Evolutionary conservation across 371 early-diverging fungal genomes (phyloP).

Genomic region (Encephalitozoon hellem): DNA sequence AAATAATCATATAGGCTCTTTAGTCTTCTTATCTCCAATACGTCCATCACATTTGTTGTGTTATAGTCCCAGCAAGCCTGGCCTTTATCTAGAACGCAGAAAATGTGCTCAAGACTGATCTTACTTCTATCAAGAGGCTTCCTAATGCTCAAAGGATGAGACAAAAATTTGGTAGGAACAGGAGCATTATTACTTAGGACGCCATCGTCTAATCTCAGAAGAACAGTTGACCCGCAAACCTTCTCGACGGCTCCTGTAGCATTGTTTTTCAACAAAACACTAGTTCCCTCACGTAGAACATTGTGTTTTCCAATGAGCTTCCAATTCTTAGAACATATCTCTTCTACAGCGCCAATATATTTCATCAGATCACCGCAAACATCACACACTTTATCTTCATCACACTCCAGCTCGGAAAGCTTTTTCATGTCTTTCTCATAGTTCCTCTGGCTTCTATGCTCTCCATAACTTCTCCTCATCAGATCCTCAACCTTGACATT

Average conservation of each 20-base stretch:
- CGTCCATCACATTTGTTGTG: slow-evolving; percentile 12
- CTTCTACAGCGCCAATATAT: slow-evolving; percentile 25
- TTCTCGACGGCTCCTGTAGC: neutral
- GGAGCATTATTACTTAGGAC: neutral
- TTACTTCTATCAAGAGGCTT: neutral
- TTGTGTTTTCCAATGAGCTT: slow-evolving; percentile 9
- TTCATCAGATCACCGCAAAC: slow-evolving; percentile 25
- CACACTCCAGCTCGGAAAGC: slow-evolving; percentile 28
- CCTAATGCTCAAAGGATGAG: neutral
- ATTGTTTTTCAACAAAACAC: slow-evolving; percentile 18
- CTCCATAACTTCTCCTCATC: slow-evolving; percentile 56
- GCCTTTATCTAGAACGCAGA: slow-evolving; percentile 21
- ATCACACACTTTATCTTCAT: neutral
- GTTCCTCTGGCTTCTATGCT: slow-evolving; percentile 49
- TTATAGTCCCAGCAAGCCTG: slow-evolving; percentile 24
- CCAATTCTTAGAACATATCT: neutral
- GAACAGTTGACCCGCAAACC: neutral
- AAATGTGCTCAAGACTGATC: neutral
- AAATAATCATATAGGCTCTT: neutral
- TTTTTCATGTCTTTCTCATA: slow-evolving; percentile 29
- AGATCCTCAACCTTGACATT: slow-evolving; percentile 59
- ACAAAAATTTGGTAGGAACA: neutral
- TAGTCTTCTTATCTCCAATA: neutral
- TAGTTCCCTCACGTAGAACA: slow-evolving; percentile 10
- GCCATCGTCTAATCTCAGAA: neutral